Conservation (phyloP, 2,329 filamentous ascomycete genomes). For the Amesomyces nigricolor region DNA sequence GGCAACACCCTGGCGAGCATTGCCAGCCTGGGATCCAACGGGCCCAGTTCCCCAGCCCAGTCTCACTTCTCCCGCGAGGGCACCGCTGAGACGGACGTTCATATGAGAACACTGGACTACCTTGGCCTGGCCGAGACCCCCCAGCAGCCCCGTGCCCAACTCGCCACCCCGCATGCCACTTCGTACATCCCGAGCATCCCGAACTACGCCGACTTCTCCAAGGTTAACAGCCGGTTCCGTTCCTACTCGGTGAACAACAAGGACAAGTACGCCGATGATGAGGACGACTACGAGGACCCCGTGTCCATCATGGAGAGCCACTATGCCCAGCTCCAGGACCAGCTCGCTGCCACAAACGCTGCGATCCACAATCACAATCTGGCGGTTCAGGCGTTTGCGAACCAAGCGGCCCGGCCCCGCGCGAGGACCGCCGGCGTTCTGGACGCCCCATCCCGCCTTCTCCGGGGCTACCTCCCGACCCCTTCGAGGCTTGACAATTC, state of each 20-base stretch:
- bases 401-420: slow-evolving; percentile 77
- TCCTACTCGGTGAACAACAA: slow-evolving; percentile 99
- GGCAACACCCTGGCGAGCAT: slow-evolving; percentile 78
- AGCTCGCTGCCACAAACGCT: slow-evolving; percentile 58
- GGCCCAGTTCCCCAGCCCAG: slow-evolving; percentile 78
- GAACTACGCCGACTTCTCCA: slow-evolving; percentile 69
- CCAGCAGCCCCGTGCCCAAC: slow-evolving; percentile 67
- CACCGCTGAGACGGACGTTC: slow-evolving; percentile 77
- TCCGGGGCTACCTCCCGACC: slow-evolving; percentile 71
- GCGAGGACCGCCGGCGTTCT: slow-evolving; percentile 88
- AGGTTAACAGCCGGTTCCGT: slow-evolving; percentile 79
- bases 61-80: slow-evolving; percentile 84
- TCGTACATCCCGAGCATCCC: slow-evolving; percentile 71
- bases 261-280: slow-evolving; percentile 89
- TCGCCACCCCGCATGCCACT: slow-evolving; percentile 47
- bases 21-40: slow-evolving; percentile 85
- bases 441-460: slow-evolving; percentile 65
- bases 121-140: slow-evolving; percentile 91
- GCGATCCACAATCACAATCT: slow-evolving; percentile 87
- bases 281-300: slow-evolving; percentile 67
- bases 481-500: slow-evolving; percentile 67
- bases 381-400: slow-evolving; percentile 87
- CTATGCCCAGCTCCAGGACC: slow-evolving; percentile 56
- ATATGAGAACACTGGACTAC: slow-evolving; percentile 88
- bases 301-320: slow-evolving; percentile 50